These are phyloP conservation scores for Aspergillus sclerotiicarbonarius DNA, from an alignment of 495 filamentous ascomycete species.

Conservation along the genomic window DNA sequence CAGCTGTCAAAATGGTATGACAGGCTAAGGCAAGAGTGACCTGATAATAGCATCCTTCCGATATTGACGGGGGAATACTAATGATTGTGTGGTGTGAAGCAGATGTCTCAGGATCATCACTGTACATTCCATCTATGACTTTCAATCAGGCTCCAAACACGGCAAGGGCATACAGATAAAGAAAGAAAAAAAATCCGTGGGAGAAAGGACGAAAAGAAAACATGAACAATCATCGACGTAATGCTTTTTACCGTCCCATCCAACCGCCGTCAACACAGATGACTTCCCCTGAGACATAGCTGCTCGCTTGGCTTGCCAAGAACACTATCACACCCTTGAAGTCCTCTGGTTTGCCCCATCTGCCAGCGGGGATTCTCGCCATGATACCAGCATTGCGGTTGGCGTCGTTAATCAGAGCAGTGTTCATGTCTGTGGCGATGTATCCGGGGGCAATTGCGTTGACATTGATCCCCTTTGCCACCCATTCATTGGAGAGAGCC, in stretches of 20 bases:
- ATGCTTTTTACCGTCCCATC: constrained; percentile 68
- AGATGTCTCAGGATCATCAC: background rate
- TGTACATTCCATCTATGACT: background rate
- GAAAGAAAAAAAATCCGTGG: background rate
- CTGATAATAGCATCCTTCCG: constrained; percentile 4
- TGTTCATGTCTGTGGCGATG: constrained; percentile 89
- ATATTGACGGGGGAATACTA: background rate
- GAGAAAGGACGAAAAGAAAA: background rate
- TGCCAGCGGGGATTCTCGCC: constrained; percentile 76
- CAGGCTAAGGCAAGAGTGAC: constrained; percentile 9
- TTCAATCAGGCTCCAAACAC: background rate
- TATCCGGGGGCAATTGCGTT: constrained; percentile 82
- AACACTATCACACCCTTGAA: constrained; percentile 41
- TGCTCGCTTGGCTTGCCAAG: constrained; percentile 54
- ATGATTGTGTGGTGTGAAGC: background rate
- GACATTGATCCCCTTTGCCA: constrained; percentile 70
- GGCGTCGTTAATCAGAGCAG: constrained; percentile 65
- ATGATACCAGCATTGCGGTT: constrained; percentile 69
- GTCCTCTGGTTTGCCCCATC: constrained; percentile 53
- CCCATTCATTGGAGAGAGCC: constrained; percentile 85
- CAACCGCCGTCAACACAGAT: constrained; percentile 83
- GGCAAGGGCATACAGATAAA: no score
- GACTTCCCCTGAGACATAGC: constrained; percentile 78
- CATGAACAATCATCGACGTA: no score
- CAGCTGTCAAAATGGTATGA: constrained; percentile 14